phyloP scores from a whole-genome alignment of 1,284 basidiomycete genomes.

The Austroboletus rostrupii region DNA sequence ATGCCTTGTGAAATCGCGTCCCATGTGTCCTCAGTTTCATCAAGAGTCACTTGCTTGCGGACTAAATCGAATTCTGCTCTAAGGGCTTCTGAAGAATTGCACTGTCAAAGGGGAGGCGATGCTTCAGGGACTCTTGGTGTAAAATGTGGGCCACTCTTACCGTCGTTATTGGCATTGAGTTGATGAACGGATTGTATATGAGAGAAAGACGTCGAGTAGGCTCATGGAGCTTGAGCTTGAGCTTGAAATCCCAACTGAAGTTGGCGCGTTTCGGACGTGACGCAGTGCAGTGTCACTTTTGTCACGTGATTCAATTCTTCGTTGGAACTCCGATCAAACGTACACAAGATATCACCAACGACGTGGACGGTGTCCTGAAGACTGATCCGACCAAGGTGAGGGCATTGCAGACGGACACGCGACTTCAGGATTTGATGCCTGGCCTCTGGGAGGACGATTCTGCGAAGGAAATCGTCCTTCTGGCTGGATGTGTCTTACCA shows the following conservation, averaged over 20 bases:
- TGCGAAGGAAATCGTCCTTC: conserved; percentile 1
- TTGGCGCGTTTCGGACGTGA: conserved; percentile 23
- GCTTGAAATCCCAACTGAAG: conserved; percentile 10
- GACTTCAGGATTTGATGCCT: not conserved
- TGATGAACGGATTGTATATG: not conserved
- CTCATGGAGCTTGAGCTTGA: conserved; percentile 18
- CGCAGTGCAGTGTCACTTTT: conserved; percentile 9
- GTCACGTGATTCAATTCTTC: conserved; percentile 28
- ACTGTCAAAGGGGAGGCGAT: conserved; percentile 21
- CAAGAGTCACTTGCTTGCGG: conserved; percentile 43
- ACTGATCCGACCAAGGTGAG: conserved; percentile 26
- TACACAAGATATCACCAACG: not conserved
- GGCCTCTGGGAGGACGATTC: not conserved
- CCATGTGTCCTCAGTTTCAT: conserved; percentile 83
- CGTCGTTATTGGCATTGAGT: conserved; percentile 31
- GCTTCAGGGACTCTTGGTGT: not conserved
- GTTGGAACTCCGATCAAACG: conserved; percentile 24
- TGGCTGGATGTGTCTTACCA: conserved; percentile 16
- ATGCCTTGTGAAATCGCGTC: conserved; percentile 65
- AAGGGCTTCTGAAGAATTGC: conserved; percentile 34
- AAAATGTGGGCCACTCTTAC: conserved; percentile 3
- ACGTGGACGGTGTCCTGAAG: conserved; percentile 18
- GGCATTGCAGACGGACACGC: not conserved
- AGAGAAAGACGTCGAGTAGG: conserved; percentile 1
- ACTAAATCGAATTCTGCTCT: conserved; percentile 40